A percentile compares a stretch with the other conserved stretches of the same genome.
These are phyloP conservation scores for Saccharomycopsis sp. DNA, from an alignment of 805 yeast genomes.

Conservation along the genomic window DNA sequence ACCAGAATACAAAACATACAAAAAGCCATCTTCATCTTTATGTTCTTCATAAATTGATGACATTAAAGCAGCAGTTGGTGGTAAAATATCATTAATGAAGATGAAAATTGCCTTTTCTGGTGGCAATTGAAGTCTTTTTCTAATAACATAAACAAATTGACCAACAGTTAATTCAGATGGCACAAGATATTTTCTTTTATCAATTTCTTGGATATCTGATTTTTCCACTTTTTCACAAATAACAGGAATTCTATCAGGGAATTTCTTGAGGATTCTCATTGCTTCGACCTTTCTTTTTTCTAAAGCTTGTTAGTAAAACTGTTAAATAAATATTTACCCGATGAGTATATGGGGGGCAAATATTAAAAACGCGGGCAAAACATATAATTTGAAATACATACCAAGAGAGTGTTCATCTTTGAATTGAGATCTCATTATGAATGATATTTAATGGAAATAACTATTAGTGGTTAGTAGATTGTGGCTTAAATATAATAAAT, in stretches of 20 bases:
- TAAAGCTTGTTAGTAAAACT: too few species aligned
- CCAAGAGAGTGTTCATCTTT: slow-evolving; percentile 95
- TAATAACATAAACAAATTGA: slow-evolving; percentile 93
- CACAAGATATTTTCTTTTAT: slow-evolving; percentile 92
- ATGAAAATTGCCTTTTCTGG: slow-evolving; percentile 97
- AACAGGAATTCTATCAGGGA: slow-evolving; percentile 86
- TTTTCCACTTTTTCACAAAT: slow-evolving; percentile 97
- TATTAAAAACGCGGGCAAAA: too few species aligned
- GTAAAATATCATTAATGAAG: slow-evolving; percentile 92
- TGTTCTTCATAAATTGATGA: slow-evolving; percentile 92
- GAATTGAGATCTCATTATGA: slow-evolving; percentile 76
- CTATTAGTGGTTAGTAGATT: too few species aligned
- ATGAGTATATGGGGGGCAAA: not conserved
- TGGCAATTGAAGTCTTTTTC: slow-evolving; percentile 91
- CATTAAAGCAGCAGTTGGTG: slow-evolving; percentile 97
- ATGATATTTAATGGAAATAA: too few species aligned
- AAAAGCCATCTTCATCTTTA: slow-evolving; percentile 95
- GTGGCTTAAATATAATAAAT: too few species aligned
- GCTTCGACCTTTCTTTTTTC: slow-evolving; percentile 95
- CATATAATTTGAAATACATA: slow-evolving; percentile 38
- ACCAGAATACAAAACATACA: slow-evolving; percentile 92
- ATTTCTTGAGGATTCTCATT: slow-evolving; percentile 78
- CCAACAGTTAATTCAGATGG: slow-evolving; percentile 96
- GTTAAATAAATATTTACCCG: not conserved
- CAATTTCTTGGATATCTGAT: slow-evolving; percentile 91